These are phyloP conservation scores for Alternaria angustiovoidea DNA, from an alignment of 2,329 filamentous ascomycete genomes.

Conservation along the genomic window DNA sequence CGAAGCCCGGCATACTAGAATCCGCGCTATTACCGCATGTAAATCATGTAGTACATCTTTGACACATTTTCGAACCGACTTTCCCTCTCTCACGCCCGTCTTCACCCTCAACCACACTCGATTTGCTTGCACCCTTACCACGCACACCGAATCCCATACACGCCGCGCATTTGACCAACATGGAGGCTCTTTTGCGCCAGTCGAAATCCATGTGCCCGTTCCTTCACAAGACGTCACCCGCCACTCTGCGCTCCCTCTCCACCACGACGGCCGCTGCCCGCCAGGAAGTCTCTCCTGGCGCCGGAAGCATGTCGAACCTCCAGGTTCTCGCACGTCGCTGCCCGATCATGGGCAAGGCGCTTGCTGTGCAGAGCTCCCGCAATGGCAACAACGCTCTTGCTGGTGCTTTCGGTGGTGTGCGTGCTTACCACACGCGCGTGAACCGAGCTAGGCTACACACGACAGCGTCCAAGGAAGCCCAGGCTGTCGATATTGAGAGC, in stretches of 20 bases:
- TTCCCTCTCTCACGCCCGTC: slow-evolving; percentile 6
- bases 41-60: slow-evolving; percentile 14
- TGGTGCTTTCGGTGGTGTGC: slow-evolving; percentile 59
- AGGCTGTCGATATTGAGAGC: slow-evolving; percentile 69
- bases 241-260: slow-evolving; percentile 88
- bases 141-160: neutral
- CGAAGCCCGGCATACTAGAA: slow-evolving; percentile 30
- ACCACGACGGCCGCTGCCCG: slow-evolving; percentile 72
- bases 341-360: slow-evolving; percentile 98
- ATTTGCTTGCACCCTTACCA: neutral
- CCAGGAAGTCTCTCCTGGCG: slow-evolving; percentile 75
- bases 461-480: slow-evolving; percentile 77
- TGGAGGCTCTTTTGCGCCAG: slow-evolving; percentile 95
- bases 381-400: slow-evolving; percentile 56
- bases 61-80: slow-evolving; percentile 20
- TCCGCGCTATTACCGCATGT: slow-evolving; percentile 30
- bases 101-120: slow-evolving; percentile 1
- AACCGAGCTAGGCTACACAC: slow-evolving; percentile 83
- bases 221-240: slow-evolving; percentile 90
- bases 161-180: slow-evolving; percentile 53
- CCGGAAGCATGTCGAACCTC: slow-evolving; percentile 95
- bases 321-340: slow-evolving; percentile 94
- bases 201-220: slow-evolving; percentile 98
- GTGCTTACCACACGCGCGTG: slow-evolving; percentile 59
- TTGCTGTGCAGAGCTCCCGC: slow-evolving; percentile 78